Base-by-base conservation (phyloP, 2,329 filamentous ascomycete genomes). In the Hyphodiscus sp. region DNA sequence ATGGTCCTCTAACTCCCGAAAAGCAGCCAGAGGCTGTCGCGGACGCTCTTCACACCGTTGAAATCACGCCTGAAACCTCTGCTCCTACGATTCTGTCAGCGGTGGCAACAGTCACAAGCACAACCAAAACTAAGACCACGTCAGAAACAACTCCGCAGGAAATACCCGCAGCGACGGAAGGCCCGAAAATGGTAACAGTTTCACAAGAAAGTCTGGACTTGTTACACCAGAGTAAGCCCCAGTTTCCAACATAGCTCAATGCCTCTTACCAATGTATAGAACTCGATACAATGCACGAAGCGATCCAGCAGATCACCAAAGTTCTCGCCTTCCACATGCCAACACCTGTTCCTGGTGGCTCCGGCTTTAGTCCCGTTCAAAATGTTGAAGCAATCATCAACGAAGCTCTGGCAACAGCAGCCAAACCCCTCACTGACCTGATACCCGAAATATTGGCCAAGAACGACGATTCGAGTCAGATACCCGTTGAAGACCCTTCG, bases 261-360 rank as follows among this genome's bases (percentile, higher is more conserved):
- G 13, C 20, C 8, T 20, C 6, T 46, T 54, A 41, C 54, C 41
- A 8, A n/a, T 8, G n/a, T 20, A 41, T 18, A 58, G 57, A 59
- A 50, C 33, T 59, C 15, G 57, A 59, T n/a, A 45, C 29, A 2
- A 51, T 59, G 52, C 54, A 57, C 29, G 47, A 50, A 20, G 50
- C 57, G 1, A 50, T 59, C n/a, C 46, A 57, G 20, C 50, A 51
- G 15, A 51, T 58, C 19, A 51, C 52, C 10, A 44, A 50, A 26
- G 47, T 41, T 2, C 41, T 58, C 7, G 52, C 55, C 15, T 23
- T 33, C 15, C 46, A 51, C 26, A 26, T 47, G 15, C 30, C 47
- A 41, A 23, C 33, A 8, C 47, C 43, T 2, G 47, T 16, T 20
- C 45, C 46, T 20, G 26, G 5, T 20, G n/a, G 7, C 19, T 20